Base-by-base conservation (phyloP, 352 stramenopile genomes). In the Phytopythium kandeliae region DNA sequence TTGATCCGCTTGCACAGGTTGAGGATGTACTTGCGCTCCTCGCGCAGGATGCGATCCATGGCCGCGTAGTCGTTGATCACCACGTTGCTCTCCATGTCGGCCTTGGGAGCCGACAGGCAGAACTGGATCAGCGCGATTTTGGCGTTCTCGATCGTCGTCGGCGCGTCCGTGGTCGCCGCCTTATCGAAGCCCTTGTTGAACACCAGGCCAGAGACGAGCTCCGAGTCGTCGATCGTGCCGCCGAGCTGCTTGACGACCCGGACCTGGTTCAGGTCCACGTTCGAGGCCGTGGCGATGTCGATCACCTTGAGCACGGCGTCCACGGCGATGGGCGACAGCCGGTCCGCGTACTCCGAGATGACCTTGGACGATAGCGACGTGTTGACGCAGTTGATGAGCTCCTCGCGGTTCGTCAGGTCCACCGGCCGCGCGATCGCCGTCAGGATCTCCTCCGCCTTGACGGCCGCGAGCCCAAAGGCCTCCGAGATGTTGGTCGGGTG, bases 1-100 rank as follows among this genome's bases (percentile, higher is more conserved):
- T 99, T 99, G 65, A 99, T 98, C 59, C 97, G 94, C 82, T 98
- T 98, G 65, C 82, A 93, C 53, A 98, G 60, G 58, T 96, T 89
- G 24, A 99, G 69, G 51, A 99, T 98, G 79, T 99, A 98, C 75
- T 99, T 99, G 60, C 96, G 83, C 71, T 99, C 97, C 56, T 99
- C 97, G 37, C 97, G 87, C 28, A 99, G 74, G 57, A 99, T 98
- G 37, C 97, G 89, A 76, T 99, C 97, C 97, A 99, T 99, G 41
- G 95, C 94, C 31, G 95, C 95, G 75, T 99, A 99, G 74, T 99
- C 97, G 55, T 91, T 97, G 50, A 99, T 97, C 33, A 99, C 96
- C n/a, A 99, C 96, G 65, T 98, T 99, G 79, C 98, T 99, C 72
- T 99, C 97, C 90, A 99, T 99, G 74, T 99, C 97, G 13, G 96